Evolutionary conservation across 805 yeast genomes (phyloP), one percentile per base, ranked within the genome.

Genomic region (Barnettozyma pratensis): DNA sequence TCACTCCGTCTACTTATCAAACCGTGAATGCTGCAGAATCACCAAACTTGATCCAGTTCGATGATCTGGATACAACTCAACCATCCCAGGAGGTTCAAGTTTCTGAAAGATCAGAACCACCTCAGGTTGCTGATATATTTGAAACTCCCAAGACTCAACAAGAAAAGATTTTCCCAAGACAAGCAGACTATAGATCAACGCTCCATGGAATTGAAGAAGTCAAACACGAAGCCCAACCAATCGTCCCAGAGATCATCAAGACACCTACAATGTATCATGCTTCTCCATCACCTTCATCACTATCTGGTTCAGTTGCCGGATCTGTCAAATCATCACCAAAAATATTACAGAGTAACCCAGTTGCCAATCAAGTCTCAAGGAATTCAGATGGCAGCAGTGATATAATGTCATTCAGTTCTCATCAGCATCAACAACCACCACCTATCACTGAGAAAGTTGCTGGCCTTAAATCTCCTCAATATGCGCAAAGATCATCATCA

Each of bases 1-100:
- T 5, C 5, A 3, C 10, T 6, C 34, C 7, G n/a, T 36, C 11
- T 27, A 42, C 4, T 14, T 29, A 25, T 32, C 7, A 32, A 10
- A 30, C 41, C 9, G 38, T 36, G 12, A 36, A 7, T 12, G 9
- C 14, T 36, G 7, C 38, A 36, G 36, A 14, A 5, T 60, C 70
- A 2, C 75, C 75, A 28, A 65, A 70, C 43, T 51, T 71, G 34
- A 69, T 71, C 19, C 69, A 71, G 46, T 50, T 71, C 4, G 62
- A 60, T 41, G 72, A 65, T 38, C 49, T 45, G 6, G 52, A 56
- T 39, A 52, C 47, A 9, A 26, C 4, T 6, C 30, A 11, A 7
- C 30, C n/a, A 43, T 19, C 19, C 19, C 19, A 19, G 19, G 19
- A 19, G 19, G 19, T 19, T 19, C 19, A 37, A n/a, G 7, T 25